A percentile compares a stretch with the other conserved stretches of the same genome.
Conservation (phyloP, 2,329 filamentous ascomycete genomes). For the Fusarium pseudonygamai region DNA sequence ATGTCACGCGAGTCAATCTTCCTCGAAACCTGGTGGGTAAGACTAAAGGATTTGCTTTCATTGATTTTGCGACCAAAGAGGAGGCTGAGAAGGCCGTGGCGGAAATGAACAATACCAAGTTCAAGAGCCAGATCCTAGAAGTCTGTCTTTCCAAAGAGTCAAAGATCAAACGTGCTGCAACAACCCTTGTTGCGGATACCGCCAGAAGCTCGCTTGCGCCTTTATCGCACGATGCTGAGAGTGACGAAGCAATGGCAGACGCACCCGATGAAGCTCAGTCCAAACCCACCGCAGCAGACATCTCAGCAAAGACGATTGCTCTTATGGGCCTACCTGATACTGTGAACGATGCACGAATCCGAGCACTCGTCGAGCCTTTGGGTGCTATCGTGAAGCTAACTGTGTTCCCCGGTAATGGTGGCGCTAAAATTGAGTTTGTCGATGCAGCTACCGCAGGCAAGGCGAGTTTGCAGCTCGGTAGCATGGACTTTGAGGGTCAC, state of each 20-base stretch:
- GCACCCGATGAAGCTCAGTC: constrained; percentile 19
- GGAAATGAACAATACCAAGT: constrained; percentile 75
- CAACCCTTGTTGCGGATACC: constrained; percentile 49
- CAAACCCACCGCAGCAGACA: constrained; percentile 58
- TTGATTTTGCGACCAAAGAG: constrained; percentile 78
- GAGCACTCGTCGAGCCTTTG: constrained; percentile 73
- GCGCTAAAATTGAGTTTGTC: constrained; percentile 85
- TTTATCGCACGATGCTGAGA: constrained; percentile 48
- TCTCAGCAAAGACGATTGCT: constrained; percentile 76
- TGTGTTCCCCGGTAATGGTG: constrained; percentile 82
- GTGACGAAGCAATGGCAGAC: constrained; percentile 53
- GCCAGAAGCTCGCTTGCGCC: constrained; percentile 49
- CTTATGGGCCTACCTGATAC: constrained; percentile 91
- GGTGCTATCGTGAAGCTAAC: constrained; percentile 79
- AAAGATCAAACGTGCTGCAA: constrained; percentile 66
- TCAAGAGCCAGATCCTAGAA: constrained; percentile 72
- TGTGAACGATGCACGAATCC: constrained; percentile 86
- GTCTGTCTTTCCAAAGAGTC: constrained; percentile 69
- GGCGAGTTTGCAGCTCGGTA: constrained; percentile 69
- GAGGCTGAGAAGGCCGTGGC: constrained; percentile 73
- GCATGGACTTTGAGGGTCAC: constrained; percentile 62
- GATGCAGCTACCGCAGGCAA: constrained; percentile 77
- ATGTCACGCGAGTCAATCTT: constrained; percentile 76
- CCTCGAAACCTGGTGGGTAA: constrained; percentile 73
- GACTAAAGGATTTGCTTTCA: constrained; percentile 81